phyloP scores from a whole-genome alignment of 352 stramenopile genomes.

The Phytopythium boreale region DNA sequence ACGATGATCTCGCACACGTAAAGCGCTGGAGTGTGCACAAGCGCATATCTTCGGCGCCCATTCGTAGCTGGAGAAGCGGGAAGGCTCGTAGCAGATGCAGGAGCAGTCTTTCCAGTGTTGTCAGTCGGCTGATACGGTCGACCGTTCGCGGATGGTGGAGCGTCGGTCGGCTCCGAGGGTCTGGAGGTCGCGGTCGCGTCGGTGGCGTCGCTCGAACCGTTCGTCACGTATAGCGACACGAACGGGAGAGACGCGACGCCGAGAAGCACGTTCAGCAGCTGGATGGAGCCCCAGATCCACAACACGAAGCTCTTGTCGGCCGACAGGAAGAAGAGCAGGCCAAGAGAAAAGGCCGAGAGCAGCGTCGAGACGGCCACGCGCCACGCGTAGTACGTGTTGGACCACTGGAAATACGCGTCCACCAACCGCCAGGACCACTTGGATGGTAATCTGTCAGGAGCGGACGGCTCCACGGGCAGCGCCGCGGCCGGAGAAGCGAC shows the following conservation, averaged over 20 bases:
- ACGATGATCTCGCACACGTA: conserved; percentile 65
- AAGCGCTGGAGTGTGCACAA: conserved; percentile 53
- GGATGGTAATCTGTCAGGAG: not conserved
- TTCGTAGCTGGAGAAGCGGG: not conserved
- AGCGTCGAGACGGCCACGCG: conserved; percentile 47
- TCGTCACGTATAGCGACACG: conserved; percentile 35
- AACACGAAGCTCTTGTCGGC: conserved; percentile 23
- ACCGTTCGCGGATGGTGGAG: conserved; percentile 2
- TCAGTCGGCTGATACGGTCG: not conserved
- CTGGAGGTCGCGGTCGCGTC: conserved; percentile 4
- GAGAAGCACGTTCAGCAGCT: conserved; percentile 55
- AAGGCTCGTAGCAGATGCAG: not conserved
- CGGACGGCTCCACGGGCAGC: not conserved
- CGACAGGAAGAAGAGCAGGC: conserved; percentile 37
- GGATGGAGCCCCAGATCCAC: conserved; percentile 46
- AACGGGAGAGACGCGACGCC: conserved; percentile 48
- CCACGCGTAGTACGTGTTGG: conserved; percentile 73
- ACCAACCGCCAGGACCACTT: conserved; percentile 24
- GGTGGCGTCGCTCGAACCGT: not conserved
- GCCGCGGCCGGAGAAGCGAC: not conserved
- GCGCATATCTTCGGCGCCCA: conserved; percentile 15
- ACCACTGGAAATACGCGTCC: conserved; percentile 51
- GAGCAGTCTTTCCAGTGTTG: not conserved
- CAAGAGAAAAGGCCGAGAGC: conserved; percentile 37
- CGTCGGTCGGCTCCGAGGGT: conserved; percentile 4